These are phyloP conservation scores for Linaria vulgaris DNA, from an alignment of 257 asterid genomes.

Conservation along the genomic window DNA sequence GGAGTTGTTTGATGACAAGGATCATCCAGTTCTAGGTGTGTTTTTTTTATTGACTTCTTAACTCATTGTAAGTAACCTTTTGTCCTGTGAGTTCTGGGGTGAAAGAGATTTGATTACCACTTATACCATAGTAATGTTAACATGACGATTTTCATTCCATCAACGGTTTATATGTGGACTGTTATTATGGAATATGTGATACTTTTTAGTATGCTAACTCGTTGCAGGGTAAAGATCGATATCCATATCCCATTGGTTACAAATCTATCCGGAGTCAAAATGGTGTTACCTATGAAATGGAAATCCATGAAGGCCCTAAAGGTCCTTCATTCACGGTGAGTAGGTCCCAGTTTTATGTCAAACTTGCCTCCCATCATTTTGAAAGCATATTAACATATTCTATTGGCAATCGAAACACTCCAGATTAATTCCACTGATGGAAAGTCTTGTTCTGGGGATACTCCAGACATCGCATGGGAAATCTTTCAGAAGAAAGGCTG, in stretches of 20 bases:
- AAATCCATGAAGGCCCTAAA: conserved; percentile 79
- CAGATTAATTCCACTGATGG: conserved; percentile 86
- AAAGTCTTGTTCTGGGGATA: conserved; percentile 71
- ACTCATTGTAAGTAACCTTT: not conserved
- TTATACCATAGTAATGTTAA: conserved; percentile 14
- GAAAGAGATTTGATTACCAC: conserved; percentile 9
- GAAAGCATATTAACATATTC: conserved; percentile 14
- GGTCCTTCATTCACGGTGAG: conserved; percentile 84
- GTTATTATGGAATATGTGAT: conserved; percentile 5
- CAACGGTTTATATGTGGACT: conserved; percentile 16
- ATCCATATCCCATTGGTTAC: conserved; percentile 94
- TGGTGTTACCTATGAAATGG: conserved; percentile 73
- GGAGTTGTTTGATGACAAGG: not conserved
- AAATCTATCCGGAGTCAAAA: conserved; percentile 69
- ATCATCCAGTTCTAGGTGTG: not conserved
- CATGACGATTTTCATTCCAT: not conserved
- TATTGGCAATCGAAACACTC: conserved; percentile 24
- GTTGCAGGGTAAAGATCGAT: conserved; percentile 88
- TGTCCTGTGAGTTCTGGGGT: conserved; percentile 16
- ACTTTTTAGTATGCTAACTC: conserved; percentile 22
- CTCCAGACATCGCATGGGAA: conserved; percentile 91
- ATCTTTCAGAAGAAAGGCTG: conserved; percentile 77
- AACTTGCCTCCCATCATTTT: conserved; percentile 1
- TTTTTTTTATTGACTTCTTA: not conserved
- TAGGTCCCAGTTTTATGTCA: conserved; percentile 23